Evolutionary conservation across 176 grass and related monocot species (phyloP).

Genomic region (Hsuehochloa calcarea): DNA sequence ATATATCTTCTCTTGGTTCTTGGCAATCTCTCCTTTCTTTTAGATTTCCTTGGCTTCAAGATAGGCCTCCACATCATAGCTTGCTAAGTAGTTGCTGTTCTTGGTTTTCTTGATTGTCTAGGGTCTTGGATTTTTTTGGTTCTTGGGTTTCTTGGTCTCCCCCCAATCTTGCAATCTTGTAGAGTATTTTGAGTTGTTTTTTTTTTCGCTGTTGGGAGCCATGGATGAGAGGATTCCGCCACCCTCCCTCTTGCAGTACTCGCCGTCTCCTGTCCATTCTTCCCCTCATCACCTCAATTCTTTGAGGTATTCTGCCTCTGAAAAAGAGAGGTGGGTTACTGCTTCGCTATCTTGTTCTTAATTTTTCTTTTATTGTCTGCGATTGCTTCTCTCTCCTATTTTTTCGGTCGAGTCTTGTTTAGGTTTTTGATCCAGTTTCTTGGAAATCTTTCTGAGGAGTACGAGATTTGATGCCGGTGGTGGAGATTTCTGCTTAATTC

Average conservation of each 20-base stretch:
- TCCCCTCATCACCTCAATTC: constrained; percentile 78
- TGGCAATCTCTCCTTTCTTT: constrained; percentile 30
- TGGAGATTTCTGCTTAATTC: constrained; percentile 48
- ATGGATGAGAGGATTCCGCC: constrained; percentile 94
- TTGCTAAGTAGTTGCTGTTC: constrained; percentile 37
- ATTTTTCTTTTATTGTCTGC: not conserved
- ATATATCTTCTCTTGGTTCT: constrained; percentile 29
- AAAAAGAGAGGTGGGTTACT: constrained; percentile 80
- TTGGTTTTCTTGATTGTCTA: constrained; percentile 43
- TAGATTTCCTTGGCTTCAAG: constrained; percentile 44
- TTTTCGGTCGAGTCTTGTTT: constrained; percentile 28
- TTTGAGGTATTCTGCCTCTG: constrained; percentile 87
- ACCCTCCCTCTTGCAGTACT: constrained; percentile 80
- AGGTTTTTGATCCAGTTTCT: constrained; percentile 34
- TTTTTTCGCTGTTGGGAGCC: constrained; percentile 23
- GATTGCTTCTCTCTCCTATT: constrained; percentile 17
- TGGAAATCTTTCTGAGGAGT: constrained; percentile 42
- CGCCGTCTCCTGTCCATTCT: constrained; percentile 81
- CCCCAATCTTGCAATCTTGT: constrained; percentile 28
- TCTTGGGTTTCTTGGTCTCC: constrained; percentile 12
- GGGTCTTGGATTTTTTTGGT: constrained; percentile 30
- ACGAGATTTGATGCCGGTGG: constrained; percentile 42
- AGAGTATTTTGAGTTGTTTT: constrained; percentile 7
- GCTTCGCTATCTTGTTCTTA: constrained; percentile 28
- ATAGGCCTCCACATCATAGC: constrained; percentile 28